Evolutionary conservation across 805 yeast genomes (phyloP), one percentile per base, ranked within the genome.

Genomic region (Wickerhamiella slavikovae): DNA sequence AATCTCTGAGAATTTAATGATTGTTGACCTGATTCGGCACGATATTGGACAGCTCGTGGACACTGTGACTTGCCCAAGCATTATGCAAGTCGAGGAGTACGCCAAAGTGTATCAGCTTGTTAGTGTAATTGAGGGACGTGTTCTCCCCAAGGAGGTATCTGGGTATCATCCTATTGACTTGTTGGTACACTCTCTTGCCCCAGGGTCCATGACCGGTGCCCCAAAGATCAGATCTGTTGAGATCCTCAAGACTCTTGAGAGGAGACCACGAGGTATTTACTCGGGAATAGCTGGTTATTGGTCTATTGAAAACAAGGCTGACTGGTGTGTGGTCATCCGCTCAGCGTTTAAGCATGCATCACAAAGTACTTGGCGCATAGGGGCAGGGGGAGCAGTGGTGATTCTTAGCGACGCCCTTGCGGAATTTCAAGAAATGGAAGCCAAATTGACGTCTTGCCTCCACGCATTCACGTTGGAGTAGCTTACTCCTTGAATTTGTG

Each of bases 121-220:
- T 2, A 76, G 92, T 25, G 93, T 78, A 1, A 79, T 89, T 15
- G 67, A 61, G 30, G 96, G 95, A 0, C 47, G 55, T 14, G 49
- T 72, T 17, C 38, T 35, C 2, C 14, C 30, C 12, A 17, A 22
- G 12, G 15, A 31, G 3, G 11, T n/a, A 5, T 13, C 17, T 14
- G 20, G 10, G 20, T 14, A 15, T 16, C 15, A n/a, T 16, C 27
- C 27, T 25, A 55, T 83, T 15, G 96, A 89, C 47, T 56, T 85
- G 2, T 58, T 89, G 9, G 64, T 68, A 14, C 68, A 68, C 35
- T 69, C 93, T 0, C 55, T 91, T 21, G 98, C 99, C 3, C 94
- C 99, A 0, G 99, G 99, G 0, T 85, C 96, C 1, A 89, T 89
- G 99, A 89, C 99, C 0, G 99, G 99, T 3, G 99, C 99, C 0